Evolutionary conservation across 2,329 filamentous ascomycete species (phyloP).

Genomic region (Diplodia intermedia): DNA sequence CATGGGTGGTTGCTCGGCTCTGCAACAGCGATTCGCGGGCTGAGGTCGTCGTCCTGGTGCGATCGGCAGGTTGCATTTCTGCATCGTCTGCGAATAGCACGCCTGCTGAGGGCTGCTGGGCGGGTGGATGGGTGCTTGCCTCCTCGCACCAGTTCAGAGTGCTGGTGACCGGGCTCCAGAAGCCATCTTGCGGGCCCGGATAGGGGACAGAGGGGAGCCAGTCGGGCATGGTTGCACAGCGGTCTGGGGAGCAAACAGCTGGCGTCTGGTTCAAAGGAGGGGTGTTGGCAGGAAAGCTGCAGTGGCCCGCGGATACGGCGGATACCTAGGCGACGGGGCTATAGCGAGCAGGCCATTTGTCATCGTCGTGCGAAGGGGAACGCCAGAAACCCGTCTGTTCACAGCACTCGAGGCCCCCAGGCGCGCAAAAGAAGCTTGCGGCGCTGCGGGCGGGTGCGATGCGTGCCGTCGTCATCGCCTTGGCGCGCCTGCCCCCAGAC

Average conservation of each 20-base stretch:
- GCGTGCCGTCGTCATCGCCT: constrained; percentile 25
- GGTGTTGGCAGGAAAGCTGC: constrained; percentile 14
- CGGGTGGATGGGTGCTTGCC: constrained; percentile 50
- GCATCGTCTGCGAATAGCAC: not conserved
- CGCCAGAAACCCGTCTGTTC: not conserved
- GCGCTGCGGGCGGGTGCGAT: constrained; percentile 9
- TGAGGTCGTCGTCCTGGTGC: not conserved
- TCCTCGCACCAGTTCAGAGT: constrained; percentile 84
- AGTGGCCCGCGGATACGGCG: constrained; percentile 26
- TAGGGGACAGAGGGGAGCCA: constrained; percentile 56
- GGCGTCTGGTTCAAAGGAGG: constrained; percentile 1
- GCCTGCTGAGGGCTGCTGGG: not conserved
- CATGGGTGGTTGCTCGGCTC: not conserved
- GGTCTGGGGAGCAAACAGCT: constrained; percentile 3
- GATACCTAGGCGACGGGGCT: constrained; percentile 23
- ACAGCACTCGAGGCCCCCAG: not conserved
- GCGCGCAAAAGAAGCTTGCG: not conserved
- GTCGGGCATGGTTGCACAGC: constrained; percentile 41
- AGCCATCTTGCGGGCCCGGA: constrained; percentile 61
- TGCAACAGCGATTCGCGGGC: not conserved
- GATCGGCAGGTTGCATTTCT: not conserved
- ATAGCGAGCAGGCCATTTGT: constrained; percentile 25
- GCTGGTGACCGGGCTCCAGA: constrained; percentile 74
- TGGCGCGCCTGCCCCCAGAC: constrained; percentile 5
- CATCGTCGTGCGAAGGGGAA: constrained; percentile 11